Conservation (phyloP, 768 basidiomycete species). For the Collybia nuda region DNA sequence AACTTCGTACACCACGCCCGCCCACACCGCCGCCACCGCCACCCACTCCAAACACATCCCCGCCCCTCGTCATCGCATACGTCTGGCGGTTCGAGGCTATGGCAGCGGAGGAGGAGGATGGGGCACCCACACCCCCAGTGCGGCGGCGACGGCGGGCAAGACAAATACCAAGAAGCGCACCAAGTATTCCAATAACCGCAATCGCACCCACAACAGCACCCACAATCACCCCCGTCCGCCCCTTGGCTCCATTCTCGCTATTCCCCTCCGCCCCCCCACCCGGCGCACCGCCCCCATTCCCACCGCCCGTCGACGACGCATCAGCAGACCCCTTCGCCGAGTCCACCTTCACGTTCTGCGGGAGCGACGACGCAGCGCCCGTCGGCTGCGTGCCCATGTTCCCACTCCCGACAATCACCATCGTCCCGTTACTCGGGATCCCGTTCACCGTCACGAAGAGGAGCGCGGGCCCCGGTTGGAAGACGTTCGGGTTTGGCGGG, state of each 20-base stretch:
- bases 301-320: constrained; percentile 10
- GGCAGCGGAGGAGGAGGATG: too few relatives aligned
- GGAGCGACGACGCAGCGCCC: constrained; percentile 39
- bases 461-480: constrained; percentile 80
- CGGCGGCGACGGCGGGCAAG: constrained; percentile 52
- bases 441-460: constrained; percentile 73
- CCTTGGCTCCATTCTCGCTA: constrained; percentile 16
- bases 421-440: constrained; percentile 68
- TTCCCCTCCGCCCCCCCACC: constrained; percentile 6
- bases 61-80: constrained; percentile 21
- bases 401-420: constrained; percentile 70
- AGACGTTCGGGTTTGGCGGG: constrained; percentile 80
- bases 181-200: constrained; percentile 49
- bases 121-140: too few relatives aligned
- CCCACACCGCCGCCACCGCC: constrained; percentile 18
- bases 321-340: constrained; percentile 38
- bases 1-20: constrained; percentile 38
- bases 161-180: constrained; percentile 52
- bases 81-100: constrained; percentile 19
- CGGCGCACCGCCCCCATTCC: too few relatives aligned
- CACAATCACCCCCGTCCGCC: constrained; percentile 44
- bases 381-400: constrained; percentile 60
- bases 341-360: constrained; percentile 42
- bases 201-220: constrained; percentile 54
- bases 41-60: constrained; percentile 8